Percentiles rank a stretch among this genome's conserved stretches.
Conservation (phyloP, 176 grass and related monocot genomes). For the Oryza glaberrima region DNA sequence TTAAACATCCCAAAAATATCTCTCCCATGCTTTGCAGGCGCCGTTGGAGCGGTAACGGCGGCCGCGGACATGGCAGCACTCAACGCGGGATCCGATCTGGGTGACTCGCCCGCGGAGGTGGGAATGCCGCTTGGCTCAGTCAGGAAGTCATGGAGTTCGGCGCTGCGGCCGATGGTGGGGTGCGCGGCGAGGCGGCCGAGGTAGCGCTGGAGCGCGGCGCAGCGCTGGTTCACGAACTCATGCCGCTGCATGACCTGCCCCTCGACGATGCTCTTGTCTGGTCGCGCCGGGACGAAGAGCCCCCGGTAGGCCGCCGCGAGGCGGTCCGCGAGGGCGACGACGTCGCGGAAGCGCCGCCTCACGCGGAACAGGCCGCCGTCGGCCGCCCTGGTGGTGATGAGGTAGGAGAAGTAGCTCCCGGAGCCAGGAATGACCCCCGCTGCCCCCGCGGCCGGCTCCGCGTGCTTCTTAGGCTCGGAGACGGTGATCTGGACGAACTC, state of each 20-base stretch:
- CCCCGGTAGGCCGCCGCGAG: constrained; percentile 63
- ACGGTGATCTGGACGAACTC: constrained; percentile 67
- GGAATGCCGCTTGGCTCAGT: constrained; percentile 52
- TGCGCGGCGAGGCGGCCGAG: constrained; percentile 71
- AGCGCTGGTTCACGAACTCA: constrained; percentile 88
- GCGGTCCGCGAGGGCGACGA: constrained; percentile 73
- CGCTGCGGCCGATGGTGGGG: constrained; percentile 52
- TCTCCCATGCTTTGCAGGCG: constrained; percentile 62
- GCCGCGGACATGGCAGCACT: constrained; percentile 2
- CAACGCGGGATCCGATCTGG: constrained; percentile 38
- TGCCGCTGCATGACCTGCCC: constrained; percentile 90
- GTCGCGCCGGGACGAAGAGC: constrained; percentile 68
- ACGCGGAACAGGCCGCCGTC: constrained; percentile 66
- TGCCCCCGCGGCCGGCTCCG: constrained; percentile 48
- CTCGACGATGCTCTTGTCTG: constrained; percentile 86
- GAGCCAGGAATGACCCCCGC: constrained; percentile 62
- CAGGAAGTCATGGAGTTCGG: constrained; percentile 67
- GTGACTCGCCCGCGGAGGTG: constrained; percentile 42
- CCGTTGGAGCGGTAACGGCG: constrained; percentile 7
- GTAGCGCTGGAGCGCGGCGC: constrained; percentile 67
- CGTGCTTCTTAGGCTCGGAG: constrained; percentile 83
- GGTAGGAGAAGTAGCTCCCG: constrained; percentile 75
- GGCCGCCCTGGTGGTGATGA: constrained; percentile 56
- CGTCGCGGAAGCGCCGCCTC: constrained; percentile 83
- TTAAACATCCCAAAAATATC: constrained; percentile 88